phyloP scores from a whole-genome alignment of 371 early-diverging fungal genomes.

The Sporodiniella umbellata region DNA sequence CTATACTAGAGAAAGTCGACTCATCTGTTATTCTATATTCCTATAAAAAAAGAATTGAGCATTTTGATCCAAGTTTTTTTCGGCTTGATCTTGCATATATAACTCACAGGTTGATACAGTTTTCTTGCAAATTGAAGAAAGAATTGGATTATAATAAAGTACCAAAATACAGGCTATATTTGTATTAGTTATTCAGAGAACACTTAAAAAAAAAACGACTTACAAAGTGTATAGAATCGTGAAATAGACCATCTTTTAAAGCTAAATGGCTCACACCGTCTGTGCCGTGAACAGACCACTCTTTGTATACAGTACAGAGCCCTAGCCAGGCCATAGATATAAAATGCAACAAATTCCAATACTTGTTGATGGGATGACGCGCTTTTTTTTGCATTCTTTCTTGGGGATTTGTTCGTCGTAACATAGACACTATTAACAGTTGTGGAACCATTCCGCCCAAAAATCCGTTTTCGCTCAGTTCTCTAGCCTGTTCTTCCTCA shows the following conservation, averaged over 20 bases:
- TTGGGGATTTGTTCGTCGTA: slow-evolving; percentile 5
- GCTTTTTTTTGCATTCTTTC: background rate
- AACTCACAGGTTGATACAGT: slow-evolving; percentile 46
- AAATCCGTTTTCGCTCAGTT: slow-evolving; percentile 5
- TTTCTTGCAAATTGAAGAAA: slow-evolving; percentile 48
- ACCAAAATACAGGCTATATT: slow-evolving; percentile 57
- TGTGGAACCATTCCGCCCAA: slow-evolving; percentile 10
- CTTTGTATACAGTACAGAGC: slow-evolving; percentile 42
- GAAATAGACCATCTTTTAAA: background rate
- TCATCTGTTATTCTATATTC: slow-evolving; percentile 9
- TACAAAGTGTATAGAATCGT: slow-evolving; percentile 22
- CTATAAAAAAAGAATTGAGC: background rate
- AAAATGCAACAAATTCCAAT: slow-evolving; percentile 58
- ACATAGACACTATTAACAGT: slow-evolving; percentile 9
- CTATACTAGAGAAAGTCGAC: slow-evolving; percentile 5
- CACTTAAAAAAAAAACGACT: slow-evolving; percentile 3
- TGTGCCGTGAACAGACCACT: slow-evolving; percentile 31
- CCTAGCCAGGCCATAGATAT: slow-evolving; percentile 46
- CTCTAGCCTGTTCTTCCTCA: slow-evolving; percentile 15
- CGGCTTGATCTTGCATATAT: background rate
- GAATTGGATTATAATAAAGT: slow-evolving; percentile 56
- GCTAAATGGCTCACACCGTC: slow-evolving; percentile 33
- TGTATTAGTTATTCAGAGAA: background rate
- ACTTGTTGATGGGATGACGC: slow-evolving; percentile 20
- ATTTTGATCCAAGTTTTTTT: no score